phyloP scores from a whole-genome alignment of 805 yeast genomes.

The Metschnikowia shivogae region DNA sequence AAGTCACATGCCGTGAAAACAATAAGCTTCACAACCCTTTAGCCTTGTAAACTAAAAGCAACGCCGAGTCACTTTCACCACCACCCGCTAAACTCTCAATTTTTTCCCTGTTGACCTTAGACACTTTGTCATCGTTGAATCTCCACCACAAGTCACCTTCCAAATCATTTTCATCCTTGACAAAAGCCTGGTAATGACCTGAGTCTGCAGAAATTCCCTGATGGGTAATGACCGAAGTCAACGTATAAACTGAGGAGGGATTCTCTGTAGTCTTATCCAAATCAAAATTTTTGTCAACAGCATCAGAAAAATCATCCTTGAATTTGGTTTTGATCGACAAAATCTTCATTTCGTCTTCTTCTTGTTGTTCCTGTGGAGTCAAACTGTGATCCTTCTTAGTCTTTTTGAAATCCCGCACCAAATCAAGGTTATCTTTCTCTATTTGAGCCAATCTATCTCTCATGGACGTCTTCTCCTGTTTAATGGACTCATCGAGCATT shows the following conservation, averaged over 20 bases:
- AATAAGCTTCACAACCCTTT: conserved; percentile 47
- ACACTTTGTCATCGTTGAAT: conserved; percentile 89
- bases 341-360: conserved; percentile 49
- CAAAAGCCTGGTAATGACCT: conserved; percentile 94
- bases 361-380: conserved; percentile 53
- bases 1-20: neutral
- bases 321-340: conserved; percentile 49
- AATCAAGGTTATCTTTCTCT: conserved; percentile 70
- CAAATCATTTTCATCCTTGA: conserved; percentile 61
- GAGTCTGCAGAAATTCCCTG: conserved; percentile 95
- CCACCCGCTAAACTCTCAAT: conserved; percentile 92
- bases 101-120: conserved; percentile 70
- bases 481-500: conserved; percentile 74
- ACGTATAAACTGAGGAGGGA: conserved; percentile 82
- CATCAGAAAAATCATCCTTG: conserved; percentile 40
- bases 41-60: conserved; percentile 81
- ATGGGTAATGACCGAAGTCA: conserved; percentile 83
- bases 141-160: conserved; percentile 85
- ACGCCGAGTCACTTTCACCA: conserved; percentile 95
- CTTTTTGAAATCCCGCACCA: conserved; percentile 69
- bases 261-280: conserved; percentile 56
- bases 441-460: conserved; percentile 76
- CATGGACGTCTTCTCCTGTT: conserved; percentile 57
- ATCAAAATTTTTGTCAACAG: conserved; percentile 35
- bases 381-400: conserved; percentile 37